Evolutionary conservation across 2,329 filamentous ascomycete species (phyloP).

Genomic region (Nemania diffusa): DNA sequence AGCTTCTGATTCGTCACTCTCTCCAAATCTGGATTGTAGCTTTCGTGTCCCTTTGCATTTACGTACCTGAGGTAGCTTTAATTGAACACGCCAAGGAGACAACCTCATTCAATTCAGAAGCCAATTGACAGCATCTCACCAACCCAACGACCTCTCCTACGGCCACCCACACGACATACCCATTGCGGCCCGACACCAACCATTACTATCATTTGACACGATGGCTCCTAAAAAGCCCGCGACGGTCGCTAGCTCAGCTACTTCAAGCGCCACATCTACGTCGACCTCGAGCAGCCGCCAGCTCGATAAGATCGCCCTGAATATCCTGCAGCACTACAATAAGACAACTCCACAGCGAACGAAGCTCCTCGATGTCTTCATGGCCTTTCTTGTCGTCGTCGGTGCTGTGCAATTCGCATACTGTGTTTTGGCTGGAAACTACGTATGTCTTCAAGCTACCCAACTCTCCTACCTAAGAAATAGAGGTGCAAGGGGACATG

Average conservation of each 20-base stretch:
- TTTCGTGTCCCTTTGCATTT: conserved; percentile 50
- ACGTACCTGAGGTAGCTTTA: not conserved
- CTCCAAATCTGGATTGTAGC: conserved; percentile 44
- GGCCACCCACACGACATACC: conserved; percentile 13
- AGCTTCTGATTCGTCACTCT: conserved; percentile 40
- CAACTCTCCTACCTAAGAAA: not conserved
- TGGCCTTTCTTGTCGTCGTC: conserved; percentile 85
- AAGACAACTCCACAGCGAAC: conserved; percentile 87
- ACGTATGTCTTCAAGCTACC: conserved; percentile 69
- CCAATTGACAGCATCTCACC: conserved; percentile 12
- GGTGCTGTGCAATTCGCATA: conserved; percentile 94
- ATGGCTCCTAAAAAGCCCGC: conserved; percentile 64
- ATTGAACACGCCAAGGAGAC: conserved; percentile 10
- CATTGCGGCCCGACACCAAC: conserved; percentile 15
- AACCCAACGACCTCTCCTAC: conserved; percentile 20
- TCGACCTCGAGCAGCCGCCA: conserved; percentile 43
- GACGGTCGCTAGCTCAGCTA: conserved; percentile 43
- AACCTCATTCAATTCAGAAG: conserved; percentile 25
- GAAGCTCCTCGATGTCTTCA: conserved; percentile 91
- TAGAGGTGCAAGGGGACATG: not conserved
- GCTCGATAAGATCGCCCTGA: conserved; percentile 70
- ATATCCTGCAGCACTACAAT: conserved; percentile 82
- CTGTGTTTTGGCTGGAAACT: conserved; percentile 91
- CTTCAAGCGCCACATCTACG: conserved; percentile 36
- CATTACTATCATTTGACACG: conserved; percentile 41